phyloP scores from a whole-genome alignment of 257 asterid genomes.

The Eucommia ulmoides region DNA sequence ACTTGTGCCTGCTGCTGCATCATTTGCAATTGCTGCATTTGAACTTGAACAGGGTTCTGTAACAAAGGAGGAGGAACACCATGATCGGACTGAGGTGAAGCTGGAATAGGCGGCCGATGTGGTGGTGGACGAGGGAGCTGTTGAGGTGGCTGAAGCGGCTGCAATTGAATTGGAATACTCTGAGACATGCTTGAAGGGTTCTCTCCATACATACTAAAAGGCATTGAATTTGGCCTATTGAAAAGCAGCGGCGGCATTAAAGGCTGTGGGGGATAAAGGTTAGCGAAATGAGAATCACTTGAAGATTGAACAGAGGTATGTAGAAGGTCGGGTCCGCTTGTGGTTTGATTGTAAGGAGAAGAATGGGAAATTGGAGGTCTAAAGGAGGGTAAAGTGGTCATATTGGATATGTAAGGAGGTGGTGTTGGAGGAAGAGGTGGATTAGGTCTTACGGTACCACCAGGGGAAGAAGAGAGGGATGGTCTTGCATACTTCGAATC shows the following conservation, averaged over 20 bases:
- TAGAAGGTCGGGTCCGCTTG: slow-evolving; percentile 40
- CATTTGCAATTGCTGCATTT: slow-evolving; percentile 24
- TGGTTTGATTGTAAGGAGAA: slow-evolving; percentile 34
- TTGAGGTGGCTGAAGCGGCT: slow-evolving; percentile 91
- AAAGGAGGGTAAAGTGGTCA: slow-evolving; percentile 26
- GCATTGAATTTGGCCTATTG: slow-evolving; percentile 50
- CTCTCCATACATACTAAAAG: slow-evolving; percentile 48
- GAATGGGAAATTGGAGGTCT: slow-evolving; percentile 42
- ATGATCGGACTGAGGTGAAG: slow-evolving; percentile 68
- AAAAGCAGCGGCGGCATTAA: slow-evolving; percentile 42
- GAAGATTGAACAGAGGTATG: slow-evolving; percentile 26
- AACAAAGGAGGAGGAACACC: slow-evolving; percentile 32
- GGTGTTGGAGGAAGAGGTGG: slow-evolving; percentile 91
- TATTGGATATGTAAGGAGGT: slow-evolving; percentile 51
- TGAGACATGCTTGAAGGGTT: slow-evolving; percentile 34
- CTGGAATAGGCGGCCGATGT: slow-evolving; percentile 54
- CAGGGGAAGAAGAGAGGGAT: slow-evolving; percentile 55
- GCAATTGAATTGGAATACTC: slow-evolving; percentile 55
- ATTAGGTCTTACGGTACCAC: slow-evolving; percentile 46
- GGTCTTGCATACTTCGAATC: slow-evolving; percentile 43
- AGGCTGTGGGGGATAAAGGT: slow-evolving; percentile 33
- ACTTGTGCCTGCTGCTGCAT: slow-evolving; percentile 30
- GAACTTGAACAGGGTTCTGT: slow-evolving; percentile 38
- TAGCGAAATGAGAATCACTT: slow-evolving; percentile 23
- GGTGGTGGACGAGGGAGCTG: slow-evolving; percentile 73